These are phyloP conservation scores for Gastrolobium bilobum DNA, from an alignment of 306 rosid species.

Conservation along the genomic window DNA sequence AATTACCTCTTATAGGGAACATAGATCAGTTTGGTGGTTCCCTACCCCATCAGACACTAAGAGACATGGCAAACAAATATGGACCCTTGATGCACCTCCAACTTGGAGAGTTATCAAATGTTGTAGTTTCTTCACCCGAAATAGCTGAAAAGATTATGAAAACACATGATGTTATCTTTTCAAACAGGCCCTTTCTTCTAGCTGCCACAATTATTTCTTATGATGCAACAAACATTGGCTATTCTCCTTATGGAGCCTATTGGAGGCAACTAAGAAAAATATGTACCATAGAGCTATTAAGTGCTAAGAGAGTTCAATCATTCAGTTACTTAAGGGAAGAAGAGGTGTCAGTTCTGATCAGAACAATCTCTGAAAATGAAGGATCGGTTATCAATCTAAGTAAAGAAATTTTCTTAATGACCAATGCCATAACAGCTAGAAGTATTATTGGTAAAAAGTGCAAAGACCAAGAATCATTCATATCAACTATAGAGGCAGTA, in stretches of 20 bases:
- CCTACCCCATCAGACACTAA: conserved; percentile 15
- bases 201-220: background rate
- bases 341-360: conserved; percentile 25
- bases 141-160: conserved; percentile 48
- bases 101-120: conserved; percentile 39
- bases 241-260: conserved; percentile 27
- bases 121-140: conserved; percentile 44
- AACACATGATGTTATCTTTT: conserved; percentile 42
- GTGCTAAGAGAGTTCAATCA: conserved; percentile 1
- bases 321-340: conserved; percentile 39
- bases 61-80: conserved; percentile 41
- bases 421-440: conserved; percentile 11
- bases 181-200: conserved; percentile 42
- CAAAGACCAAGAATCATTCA: background rate
- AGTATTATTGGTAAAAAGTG: conserved; percentile 24
- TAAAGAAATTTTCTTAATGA: background rate
- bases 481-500: conserved; percentile 2
- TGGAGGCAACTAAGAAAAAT: conserved; percentile 33
- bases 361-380: background rate
- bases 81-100: conserved; percentile 51
- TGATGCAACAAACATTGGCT: background rate
- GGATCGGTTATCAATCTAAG: conserved; percentile 31
- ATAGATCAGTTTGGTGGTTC: conserved; percentile 36
- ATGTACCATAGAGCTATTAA: conserved; percentile 11
- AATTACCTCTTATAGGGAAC: conserved; percentile 36